Base-by-base conservation (phyloP, 805 yeast species). In the Candida orba region DNA sequence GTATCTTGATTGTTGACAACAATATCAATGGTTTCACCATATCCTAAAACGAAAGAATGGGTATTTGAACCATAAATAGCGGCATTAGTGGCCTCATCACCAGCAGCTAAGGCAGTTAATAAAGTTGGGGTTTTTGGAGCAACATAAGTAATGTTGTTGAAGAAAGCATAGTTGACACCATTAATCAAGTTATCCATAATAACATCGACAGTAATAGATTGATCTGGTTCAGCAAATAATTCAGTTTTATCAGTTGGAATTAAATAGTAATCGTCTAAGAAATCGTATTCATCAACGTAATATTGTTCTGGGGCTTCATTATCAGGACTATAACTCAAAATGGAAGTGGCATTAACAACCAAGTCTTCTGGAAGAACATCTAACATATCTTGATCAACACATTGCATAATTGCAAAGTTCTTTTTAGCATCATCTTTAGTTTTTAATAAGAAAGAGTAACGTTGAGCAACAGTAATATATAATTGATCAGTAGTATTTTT, bases 101-200 rank as follows among this genome's bases (percentile, higher is more conserved):
- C 87, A 31, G 95, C 75, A 37, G 82, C 69, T 56, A 88, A 60
- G n/a, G 76, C 96, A 4, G 96, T 78, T 65, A 78, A 74, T 48
- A 93, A 68, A 6, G 90, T 69, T 40, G 99, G 99, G 14, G 91
- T 95, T 65, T 79, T 83, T 51, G 98, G 96, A 33, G 76, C 62
- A 31, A 76, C 69, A 66, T 77, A 93, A 22, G 95, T 76, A 58
- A 85, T 71, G 61, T 87, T 83, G 73, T 91, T 90, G 82, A 91
- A 88, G 69, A 91, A 84, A n/a, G 98, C 98, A 62, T 93, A 93
- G 70, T 89, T 89, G 50, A 82, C 72, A 70, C 99, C 99, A 64
- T 88, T 71, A 39, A 73, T 75, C 65, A 93, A 72, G 71, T 87
- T 86, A 63, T 83, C 81, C 97, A 93, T 89, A 24, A 65, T 62